Evolutionary conservation across 768 basidiomycete species (phyloP).

Genomic region (Boletus vinaceobasis): DNA sequence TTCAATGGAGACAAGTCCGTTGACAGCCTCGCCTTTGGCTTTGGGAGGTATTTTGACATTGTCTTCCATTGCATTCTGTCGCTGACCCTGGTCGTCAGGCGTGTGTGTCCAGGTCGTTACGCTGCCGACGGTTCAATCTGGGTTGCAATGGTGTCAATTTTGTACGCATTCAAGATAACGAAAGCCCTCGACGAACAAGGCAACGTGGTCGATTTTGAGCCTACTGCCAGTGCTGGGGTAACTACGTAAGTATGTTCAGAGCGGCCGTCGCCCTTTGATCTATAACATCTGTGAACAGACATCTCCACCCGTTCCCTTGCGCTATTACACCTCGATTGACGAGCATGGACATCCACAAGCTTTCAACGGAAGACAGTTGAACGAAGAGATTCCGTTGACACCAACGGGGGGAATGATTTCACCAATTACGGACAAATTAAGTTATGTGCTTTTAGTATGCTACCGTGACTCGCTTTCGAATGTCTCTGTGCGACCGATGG

Average conservation of each 20-base stretch:
- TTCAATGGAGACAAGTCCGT: not conserved
- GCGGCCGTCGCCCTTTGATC: not conserved
- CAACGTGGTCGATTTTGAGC: constrained; percentile 19
- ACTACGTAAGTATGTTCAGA: constrained; percentile 2
- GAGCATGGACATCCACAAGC: constrained; percentile 1
- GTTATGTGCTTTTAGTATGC: not conserved
- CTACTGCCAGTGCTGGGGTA: constrained; percentile 13
- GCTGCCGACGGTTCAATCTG: constrained; percentile 32
- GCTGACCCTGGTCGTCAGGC: constrained; percentile 9
- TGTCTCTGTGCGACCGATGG: not conserved
- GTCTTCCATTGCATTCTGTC: not conserved
- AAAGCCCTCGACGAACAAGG: constrained; percentile 25
- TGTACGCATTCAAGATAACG: constrained; percentile 26
- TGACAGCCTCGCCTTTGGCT: constrained; percentile 15
- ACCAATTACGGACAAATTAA: not conserved
- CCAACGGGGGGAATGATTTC: not conserved
- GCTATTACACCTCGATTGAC: constrained; percentile 1
- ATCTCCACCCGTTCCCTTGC: constrained; percentile 13
- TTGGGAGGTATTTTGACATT: constrained; percentile 18
- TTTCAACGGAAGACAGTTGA: not conserved
- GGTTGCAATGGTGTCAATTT: constrained; percentile 23
- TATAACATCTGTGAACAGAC: constrained; percentile 2
- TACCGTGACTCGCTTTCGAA: not conserved
- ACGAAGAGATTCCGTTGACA: not conserved
- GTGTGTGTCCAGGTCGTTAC: constrained; percentile 32